Percentiles rank a stretch among this genome's conserved stretches.
These are phyloP conservation scores for Hyphopichia khmerensis DNA, from an alignment of 1,139 yeast genomes.

Conservation along the genomic window DNA sequence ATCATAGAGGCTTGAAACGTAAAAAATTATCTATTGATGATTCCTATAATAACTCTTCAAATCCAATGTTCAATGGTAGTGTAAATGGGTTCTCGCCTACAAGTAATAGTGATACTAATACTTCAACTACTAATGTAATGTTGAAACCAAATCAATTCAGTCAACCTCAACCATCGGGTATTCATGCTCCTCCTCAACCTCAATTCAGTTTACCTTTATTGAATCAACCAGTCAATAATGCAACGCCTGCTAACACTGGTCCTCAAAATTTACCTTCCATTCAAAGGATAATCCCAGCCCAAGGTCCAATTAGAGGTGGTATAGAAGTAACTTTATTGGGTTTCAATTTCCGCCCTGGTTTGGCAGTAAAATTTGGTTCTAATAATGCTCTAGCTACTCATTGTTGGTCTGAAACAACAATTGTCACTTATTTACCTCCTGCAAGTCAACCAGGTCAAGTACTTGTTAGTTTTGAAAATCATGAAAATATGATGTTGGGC, in stretches of 20 bases:
- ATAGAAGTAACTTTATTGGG: constrained; percentile 91
- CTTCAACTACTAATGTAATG: constrained; percentile 26
- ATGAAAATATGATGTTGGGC: constrained; percentile 28
- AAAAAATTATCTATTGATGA: constrained; percentile 48
- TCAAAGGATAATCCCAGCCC: constrained; percentile 88
- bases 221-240: constrained; percentile 10
- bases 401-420: constrained; percentile 94
- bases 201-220: constrained; percentile 16
- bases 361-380: constrained; percentile 83
- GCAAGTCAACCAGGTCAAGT: constrained; percentile 89
- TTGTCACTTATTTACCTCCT: constrained; percentile 92
- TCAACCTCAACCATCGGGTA: constrained; percentile 6
- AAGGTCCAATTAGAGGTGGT: constrained; percentile 95
- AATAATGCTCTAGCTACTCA: constrained; percentile 83
- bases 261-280: constrained; percentile 48
- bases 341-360: constrained; percentile 77
- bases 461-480: constrained; percentile 72
- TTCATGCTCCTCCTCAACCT: constrained; percentile 6
- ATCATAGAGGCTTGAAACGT: constrained; percentile 36
- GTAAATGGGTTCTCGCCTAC: constrained; percentile 43
- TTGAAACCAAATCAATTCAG: constrained; percentile 7
- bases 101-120: constrained; percentile 47
- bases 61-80: constrained; percentile 48
- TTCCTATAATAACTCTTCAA: constrained; percentile 34
- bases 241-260: neutral